Evolutionary conservation across 2,329 filamentous ascomycete genomes (phyloP).

Genomic region (Boeremia lycopersici): DNA sequence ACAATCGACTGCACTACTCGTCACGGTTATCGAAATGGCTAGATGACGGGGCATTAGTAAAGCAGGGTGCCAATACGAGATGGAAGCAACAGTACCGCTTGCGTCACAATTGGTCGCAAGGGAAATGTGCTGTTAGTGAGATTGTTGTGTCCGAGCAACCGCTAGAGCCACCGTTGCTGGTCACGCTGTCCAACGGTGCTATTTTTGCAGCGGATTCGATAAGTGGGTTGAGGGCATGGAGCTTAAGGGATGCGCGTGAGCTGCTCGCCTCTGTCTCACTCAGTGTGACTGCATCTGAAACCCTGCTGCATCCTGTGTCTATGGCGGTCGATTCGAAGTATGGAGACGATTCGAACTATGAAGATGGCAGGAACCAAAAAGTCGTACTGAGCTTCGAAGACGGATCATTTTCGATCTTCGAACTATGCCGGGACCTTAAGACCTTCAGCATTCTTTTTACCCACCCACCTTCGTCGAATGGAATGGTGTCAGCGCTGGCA

Average conservation of each 20-base stretch:
- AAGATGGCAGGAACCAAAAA: slow-evolving; percentile 35
- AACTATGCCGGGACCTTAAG: slow-evolving; percentile 55
- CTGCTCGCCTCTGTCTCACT: slow-evolving; percentile 60
- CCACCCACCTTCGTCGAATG: slow-evolving; percentile 67
- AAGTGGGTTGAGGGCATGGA: slow-evolving; percentile 79
- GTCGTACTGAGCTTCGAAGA: slow-evolving; percentile 47
- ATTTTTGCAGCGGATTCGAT: slow-evolving; percentile 76
- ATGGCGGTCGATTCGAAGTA: slow-evolving; percentile 65
- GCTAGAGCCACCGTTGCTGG: slow-evolving; percentile 67
- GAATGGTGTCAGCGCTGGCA: slow-evolving; percentile 72
- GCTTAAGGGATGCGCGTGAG: slow-evolving; percentile 63
- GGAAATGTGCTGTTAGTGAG: slow-evolving; percentile 79
- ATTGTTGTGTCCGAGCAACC: slow-evolving; percentile 65
- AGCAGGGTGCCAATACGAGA: slow-evolving; percentile 61
- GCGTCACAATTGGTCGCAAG: slow-evolving; percentile 87
- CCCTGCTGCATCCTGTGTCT: slow-evolving; percentile 59
- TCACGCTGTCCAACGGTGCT: slow-evolving; percentile 77
- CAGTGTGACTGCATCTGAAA: slow-evolving; percentile 12
- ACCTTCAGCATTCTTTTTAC: slow-evolving; percentile 60
- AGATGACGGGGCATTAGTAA: slow-evolving; percentile 64
- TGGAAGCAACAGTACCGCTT: slow-evolving; percentile 92
- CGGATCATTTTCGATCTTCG: slow-evolving; percentile 68
- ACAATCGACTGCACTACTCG: slow-evolving; percentile 56
- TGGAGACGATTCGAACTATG: slow-evolving; percentile 29
- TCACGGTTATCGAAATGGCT: slow-evolving; percentile 66